phyloP scores from a whole-genome alignment of 2,329 filamentous ascomycete species.

The Pseudopyricularia cyperi region DNA sequence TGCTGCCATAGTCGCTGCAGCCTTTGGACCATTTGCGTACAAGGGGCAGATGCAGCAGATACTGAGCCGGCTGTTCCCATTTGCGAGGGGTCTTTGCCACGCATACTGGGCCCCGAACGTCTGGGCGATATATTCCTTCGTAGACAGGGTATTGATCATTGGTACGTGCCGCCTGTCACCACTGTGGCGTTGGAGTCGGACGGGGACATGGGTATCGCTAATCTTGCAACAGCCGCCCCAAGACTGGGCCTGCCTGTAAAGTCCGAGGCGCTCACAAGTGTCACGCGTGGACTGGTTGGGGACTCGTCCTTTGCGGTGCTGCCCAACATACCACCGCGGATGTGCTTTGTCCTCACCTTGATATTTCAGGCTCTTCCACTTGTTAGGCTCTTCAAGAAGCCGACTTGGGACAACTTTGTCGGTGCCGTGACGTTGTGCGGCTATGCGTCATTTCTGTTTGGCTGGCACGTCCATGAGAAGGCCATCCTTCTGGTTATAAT shows the following conservation, averaged over 20 bases:
- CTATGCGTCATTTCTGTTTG: slow-evolving; percentile 93
- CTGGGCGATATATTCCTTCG: slow-evolving; percentile 94
- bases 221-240: slow-evolving; percentile 56
- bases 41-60: slow-evolving; percentile 78
- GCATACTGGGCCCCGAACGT: slow-evolving; percentile 98
- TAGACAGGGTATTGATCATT: slow-evolving; percentile 70
- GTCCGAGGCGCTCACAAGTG: slow-evolving; percentile 64
- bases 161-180: slow-evolving; percentile 35
- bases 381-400: slow-evolving; percentile 65
- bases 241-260: slow-evolving; percentile 64
- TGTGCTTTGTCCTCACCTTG: slow-evolving; percentile 73
- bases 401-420: slow-evolving; percentile 81
- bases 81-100: slow-evolving; percentile 85
- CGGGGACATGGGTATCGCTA: neutral
- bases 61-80: slow-evolving; percentile 76
- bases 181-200: neutral
- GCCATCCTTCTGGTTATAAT: slow-evolving; percentile 89
- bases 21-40: slow-evolving; percentile 78
- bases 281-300: slow-evolving; percentile 84
- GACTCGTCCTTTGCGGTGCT: slow-evolving; percentile 90
- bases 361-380: slow-evolving; percentile 70
- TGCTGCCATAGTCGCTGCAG: slow-evolving; percentile 55
- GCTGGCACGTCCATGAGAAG: slow-evolving; percentile 98
- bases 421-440: slow-evolving; percentile 84
- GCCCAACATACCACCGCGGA: slow-evolving; percentile 67